Evolutionary conservation across 306 rosid species (phyloP).

Genomic region (Bauhinia variegata): DNA sequence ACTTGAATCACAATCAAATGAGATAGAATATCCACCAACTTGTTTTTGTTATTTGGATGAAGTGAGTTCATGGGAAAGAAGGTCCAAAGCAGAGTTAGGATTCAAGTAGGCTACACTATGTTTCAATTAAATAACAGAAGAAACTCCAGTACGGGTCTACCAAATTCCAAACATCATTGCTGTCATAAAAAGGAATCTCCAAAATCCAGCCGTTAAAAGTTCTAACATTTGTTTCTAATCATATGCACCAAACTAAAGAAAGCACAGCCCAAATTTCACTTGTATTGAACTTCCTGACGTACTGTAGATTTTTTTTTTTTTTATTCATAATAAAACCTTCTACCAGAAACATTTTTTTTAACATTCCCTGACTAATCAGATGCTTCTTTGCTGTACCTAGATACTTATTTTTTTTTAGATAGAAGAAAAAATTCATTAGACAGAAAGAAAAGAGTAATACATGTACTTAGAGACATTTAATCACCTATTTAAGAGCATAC

Average conservation of each 20-base stretch:
- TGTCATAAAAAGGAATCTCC: conserved; percentile 17
- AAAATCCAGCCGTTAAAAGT: conserved; percentile 30
- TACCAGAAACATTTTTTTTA: background rate
- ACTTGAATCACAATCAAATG: too few species aligned
- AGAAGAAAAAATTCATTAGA: too few species aligned
- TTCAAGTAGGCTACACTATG: too few species aligned
- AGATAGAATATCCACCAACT: too few species aligned
- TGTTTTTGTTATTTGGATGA: too few species aligned
- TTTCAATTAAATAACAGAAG: too few species aligned
- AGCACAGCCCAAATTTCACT: conserved; percentile 20
- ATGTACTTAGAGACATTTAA: too few species aligned
- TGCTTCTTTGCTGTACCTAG: background rate
- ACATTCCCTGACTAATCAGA: background rate
- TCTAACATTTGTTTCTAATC: conserved; percentile 24
- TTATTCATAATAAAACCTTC: background rate
- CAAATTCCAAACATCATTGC: background rate
- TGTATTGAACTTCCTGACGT: background rate
- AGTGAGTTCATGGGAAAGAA: too few species aligned
- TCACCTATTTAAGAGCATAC: too few species aligned
- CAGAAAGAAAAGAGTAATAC: too few species aligned
- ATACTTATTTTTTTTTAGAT: background rate
- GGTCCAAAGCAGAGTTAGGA: too few species aligned
- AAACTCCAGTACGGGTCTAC: conserved; percentile 23
- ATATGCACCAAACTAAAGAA: conserved; percentile 26
- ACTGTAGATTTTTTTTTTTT: too few species aligned